Percentiles rank a stretch among this genome's conserved stretches.
Conservation (phyloP, 306 rosid genomes). For the Medicago lupulina region DNA sequence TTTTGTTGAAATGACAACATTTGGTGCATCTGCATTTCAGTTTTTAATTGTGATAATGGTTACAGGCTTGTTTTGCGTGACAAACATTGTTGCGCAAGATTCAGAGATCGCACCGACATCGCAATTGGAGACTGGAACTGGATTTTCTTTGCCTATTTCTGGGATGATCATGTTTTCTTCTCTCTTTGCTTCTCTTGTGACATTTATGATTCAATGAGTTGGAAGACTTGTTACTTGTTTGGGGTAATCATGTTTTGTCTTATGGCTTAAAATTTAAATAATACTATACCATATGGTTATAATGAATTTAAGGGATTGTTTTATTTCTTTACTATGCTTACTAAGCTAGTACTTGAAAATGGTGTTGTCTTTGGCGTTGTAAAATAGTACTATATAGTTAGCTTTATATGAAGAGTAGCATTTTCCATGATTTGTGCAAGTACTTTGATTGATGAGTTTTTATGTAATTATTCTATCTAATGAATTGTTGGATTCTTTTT, state of each 20-base stretch:
- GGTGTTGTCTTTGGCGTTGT: too few relatives aligned
- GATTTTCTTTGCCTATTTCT: slow-evolving; percentile 51
- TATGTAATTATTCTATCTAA: neutral
- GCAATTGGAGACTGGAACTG: slow-evolving; percentile 57
- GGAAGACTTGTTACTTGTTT: slow-evolving; percentile 23
- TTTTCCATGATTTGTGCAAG: too few relatives aligned
- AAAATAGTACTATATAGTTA: too few relatives aligned
- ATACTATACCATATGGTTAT: neutral
- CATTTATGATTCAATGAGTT: slow-evolving; percentile 45
- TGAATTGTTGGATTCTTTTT: neutral
- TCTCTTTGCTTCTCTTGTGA: slow-evolving; percentile 54
- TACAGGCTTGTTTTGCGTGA: slow-evolving; percentile 43
- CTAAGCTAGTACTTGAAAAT: too few relatives aligned
- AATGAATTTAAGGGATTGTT: slow-evolving; percentile 20
- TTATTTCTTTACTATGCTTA: slow-evolving; percentile 20
- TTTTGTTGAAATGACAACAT: slow-evolving; percentile 53
- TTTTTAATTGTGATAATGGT: slow-evolving; percentile 39
- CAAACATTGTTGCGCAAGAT: slow-evolving; percentile 47
- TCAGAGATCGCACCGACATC: slow-evolving; percentile 57
- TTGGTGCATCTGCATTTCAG: slow-evolving; percentile 29
- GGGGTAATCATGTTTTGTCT: slow-evolving; percentile 35
- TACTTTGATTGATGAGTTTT: neutral
- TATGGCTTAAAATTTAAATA: slow-evolving; percentile 11
- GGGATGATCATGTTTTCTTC: slow-evolving; percentile 44
- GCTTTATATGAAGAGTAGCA: too few relatives aligned